These are phyloP conservation scores for Crithidia thermophila DNA, from an alignment of 208 protist genomes.

Conservation along the genomic window DNA sequence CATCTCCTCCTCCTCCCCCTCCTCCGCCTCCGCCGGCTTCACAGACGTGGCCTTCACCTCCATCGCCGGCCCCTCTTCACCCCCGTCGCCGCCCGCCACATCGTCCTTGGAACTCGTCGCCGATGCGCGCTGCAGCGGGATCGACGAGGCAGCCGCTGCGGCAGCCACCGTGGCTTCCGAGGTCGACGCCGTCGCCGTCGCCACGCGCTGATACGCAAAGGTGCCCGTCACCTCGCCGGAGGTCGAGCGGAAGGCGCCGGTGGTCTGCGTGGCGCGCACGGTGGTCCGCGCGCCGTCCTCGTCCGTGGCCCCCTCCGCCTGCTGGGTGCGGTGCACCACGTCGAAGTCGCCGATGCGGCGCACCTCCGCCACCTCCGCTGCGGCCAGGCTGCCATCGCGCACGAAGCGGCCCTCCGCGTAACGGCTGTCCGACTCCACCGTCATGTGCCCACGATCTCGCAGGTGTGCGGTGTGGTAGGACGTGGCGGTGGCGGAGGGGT, in stretches of 20 bases:
- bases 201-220: constrained; percentile 21
- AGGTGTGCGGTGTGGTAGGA: background rate
- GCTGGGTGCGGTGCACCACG: constrained; percentile 20
- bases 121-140: background rate
- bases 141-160: background rate
- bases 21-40: background rate
- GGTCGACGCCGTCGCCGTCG: constrained; percentile 9
- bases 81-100: background rate
- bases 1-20: background rate
- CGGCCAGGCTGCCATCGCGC: constrained; percentile 23
- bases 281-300: constrained; percentile 16
- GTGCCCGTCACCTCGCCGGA: constrained; percentile 27
- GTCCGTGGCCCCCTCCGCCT: constrained; percentile 9
- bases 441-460: constrained; percentile 11
- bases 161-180: background rate
- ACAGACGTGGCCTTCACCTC: constrained; percentile 7
- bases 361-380: constrained; percentile 26
- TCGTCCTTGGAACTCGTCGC: too few relatives aligned
- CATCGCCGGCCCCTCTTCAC: background rate
- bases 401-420: constrained; percentile 32
- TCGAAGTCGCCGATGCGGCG: constrained; percentile 23
- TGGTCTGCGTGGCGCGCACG: constrained; percentile 13
- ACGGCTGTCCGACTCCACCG: constrained; percentile 21
- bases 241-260: constrained; percentile 30
- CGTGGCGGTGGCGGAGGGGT: background rate